phyloP scores from a whole-genome alignment of 805 yeast genomes.

The Lachancea nothofagi region DNA sequence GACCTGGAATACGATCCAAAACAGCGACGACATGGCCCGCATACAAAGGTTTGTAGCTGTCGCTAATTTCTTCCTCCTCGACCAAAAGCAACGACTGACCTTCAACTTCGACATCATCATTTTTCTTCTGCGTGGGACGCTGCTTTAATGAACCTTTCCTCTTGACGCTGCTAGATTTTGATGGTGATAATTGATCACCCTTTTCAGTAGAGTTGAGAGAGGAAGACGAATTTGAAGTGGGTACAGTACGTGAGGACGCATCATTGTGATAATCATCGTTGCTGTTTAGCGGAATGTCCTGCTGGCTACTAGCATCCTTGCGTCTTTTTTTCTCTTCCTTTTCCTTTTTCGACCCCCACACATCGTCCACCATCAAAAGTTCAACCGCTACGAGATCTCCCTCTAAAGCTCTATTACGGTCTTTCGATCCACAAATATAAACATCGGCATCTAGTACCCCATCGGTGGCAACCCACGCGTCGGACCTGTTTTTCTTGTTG shows the following conservation, averaged over 20 bases:
- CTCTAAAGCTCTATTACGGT: constrained; percentile 94
- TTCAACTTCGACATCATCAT: constrained; percentile 97
- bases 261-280: constrained; percentile 74
- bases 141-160: constrained; percentile 90
- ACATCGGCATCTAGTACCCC: constrained; percentile 94
- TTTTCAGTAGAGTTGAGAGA: constrained; percentile 29
- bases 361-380: constrained; percentile 90
- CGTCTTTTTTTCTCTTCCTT: constrained; percentile 96
- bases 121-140: constrained; percentile 94
- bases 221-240: constrained; percentile 30
- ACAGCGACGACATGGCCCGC: constrained; percentile 99
- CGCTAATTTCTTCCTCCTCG: constrained; percentile 94
- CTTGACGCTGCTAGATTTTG: constrained; percentile 32
- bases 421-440: constrained; percentile 96
- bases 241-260: constrained; percentile 47
- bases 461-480: constrained; percentile 97
- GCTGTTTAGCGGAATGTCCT: constrained; percentile 36
- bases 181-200: constrained; percentile 37
- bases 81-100: constrained; percentile 88
- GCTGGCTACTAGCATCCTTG: constrained; percentile 48
- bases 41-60: constrained; percentile 85
- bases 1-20: constrained; percentile 95
- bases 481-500: constrained; percentile 92
- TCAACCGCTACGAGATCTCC: constrained; percentile 97
- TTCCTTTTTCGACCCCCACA: constrained; percentile 93